A percentile compares a stretch with the other conserved stretches of the same genome.
These are phyloP conservation scores for Pistacia atlantica DNA, from an alignment of 345 rosid species.

Conservation along the genomic window DNA sequence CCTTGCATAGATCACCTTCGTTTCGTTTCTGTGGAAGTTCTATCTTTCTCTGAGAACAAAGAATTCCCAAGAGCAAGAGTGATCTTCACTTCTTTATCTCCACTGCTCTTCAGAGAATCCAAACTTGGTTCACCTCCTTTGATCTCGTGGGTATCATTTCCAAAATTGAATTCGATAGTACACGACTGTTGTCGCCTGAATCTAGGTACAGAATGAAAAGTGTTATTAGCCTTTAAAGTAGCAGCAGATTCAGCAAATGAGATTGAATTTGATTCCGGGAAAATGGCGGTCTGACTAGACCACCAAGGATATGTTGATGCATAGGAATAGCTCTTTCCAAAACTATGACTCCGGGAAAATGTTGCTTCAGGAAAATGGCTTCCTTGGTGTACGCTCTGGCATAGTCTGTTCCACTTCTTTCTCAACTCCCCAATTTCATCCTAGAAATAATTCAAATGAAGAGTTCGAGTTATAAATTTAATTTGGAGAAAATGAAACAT, in stretches of 20 bases:
- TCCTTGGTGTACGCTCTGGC: conserved; percentile 59
- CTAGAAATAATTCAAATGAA: conserved; percentile 32
- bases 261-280: conserved; percentile 45
- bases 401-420: conserved; percentile 75
- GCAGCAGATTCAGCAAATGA: conserved; percentile 44
- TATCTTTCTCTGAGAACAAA: conserved; percentile 39
- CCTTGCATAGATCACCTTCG: conserved; percentile 29
- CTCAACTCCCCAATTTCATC: conserved; percentile 55
- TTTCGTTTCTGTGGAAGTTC: not conserved
- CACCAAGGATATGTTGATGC: conserved; percentile 53
- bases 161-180: conserved; percentile 63
- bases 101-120: conserved; percentile 59
- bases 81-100: conserved; percentile 66
- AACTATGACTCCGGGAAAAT: too few species aligned
- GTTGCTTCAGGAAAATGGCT: conserved; percentile 12
- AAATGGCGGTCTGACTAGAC: conserved; percentile 46
- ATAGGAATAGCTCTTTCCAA: conserved; percentile 32
- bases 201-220: conserved; percentile 51
- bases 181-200: conserved; percentile 72
- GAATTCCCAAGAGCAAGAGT: conserved; percentile 78
- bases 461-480: not conserved
- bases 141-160: conserved; percentile 32
- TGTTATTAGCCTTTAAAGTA: conserved; percentile 31
- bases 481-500: not conserved
- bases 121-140: conserved; percentile 48